Evolutionary conservation across 139 green algal species (phyloP), one percentile per base, ranked within the genome.

Genomic region (Micromonas pusilla): DNA sequence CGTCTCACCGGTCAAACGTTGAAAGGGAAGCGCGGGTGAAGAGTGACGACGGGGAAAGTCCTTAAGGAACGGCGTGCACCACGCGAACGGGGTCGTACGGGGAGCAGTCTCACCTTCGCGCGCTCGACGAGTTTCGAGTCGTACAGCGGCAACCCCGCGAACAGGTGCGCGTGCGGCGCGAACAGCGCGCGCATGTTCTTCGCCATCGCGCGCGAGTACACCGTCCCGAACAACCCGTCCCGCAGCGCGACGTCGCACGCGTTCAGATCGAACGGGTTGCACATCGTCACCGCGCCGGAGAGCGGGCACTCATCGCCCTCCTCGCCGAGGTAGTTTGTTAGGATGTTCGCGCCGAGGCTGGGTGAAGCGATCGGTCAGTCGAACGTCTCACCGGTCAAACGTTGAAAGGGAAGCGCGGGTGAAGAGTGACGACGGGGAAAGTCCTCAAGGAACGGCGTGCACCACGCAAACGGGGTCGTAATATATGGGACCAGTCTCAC

Each of bases 91-190:
- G 73, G 45, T 57, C 45, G 45, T 57, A n/a, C n/a, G n/a, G n/a
- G n/a, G n/a, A n/a, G n/a, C n/a, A n/a, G n/a, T n/a, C n/a, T n/a
- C n/a, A n/a, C n/a, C n/a, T n/a, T n/a, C 34, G 84, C 54, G 23
- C 38, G 78, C 20, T 79, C 73, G 31, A 72, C 66, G 6, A 72
- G 26, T 25, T 39, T 34, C 30, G 66, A 34, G 25, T 72, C 30
- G 31, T 72, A 75, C 1, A 79, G 62, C 0, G 60, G 52, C 25
- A 87, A 53, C 2, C 68, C 83, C 39, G 82, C 62, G 52, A 84
- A 87, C 39, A 87, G 64, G 19, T 74, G 30, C 16, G 68, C 65
- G 38, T 87, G 82, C 16, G 66, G 85, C 36, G 6, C 53, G 57
- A 79, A 80, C 23, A 80, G 31, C 60, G 30, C 37, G 30, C 57